Base-by-base conservation (phyloP, 768 basidiomycete genomes). In the Amyloporia xantha region DNA sequence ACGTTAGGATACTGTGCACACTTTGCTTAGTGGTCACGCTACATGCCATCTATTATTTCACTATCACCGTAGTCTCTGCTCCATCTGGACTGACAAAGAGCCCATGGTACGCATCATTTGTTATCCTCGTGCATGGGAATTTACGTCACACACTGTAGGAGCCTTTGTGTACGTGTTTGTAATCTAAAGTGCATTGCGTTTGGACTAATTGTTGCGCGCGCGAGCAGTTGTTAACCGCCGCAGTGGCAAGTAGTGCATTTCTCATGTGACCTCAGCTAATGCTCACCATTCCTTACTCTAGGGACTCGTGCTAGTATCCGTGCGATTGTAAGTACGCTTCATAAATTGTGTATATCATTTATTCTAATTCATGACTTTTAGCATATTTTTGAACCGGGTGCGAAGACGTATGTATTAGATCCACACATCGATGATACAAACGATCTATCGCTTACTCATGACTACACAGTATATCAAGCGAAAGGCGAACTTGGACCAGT, bases 1-100 rank as follows among this genome's bases (percentile, higher is more conserved):
- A 33, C 30, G 19, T 11, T 24, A 47, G 46, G 46, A 10, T 39
- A 11, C 26, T 47, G 12, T 47, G 46, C 23, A 47, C 36, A 13
- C 10, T 27, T 21, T 38, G 46, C 37, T 24, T 35, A 11, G 36
- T 25, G 10, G 19, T 40, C 12, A 3, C 3, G 7, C 13, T 47
- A 6, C 46, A 47, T 4, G 46, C 30, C 5, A 4, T 47, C 3
- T 47, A 47, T 39, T 47, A 20, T n/a, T 38, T 26, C 21, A 33
- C 37, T 24, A 39, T 47, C 10, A 35, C 17, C 4, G 23, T 20
- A 4, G 20, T 20, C 33, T n/a, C 7, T 2, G 36, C 33, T 35
- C 17, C 33, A 15, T 33, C 12, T 7, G 25, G 6, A 5, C 21
- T 45, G 21, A 9, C 9, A 25, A 19, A 21, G 15, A 25, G 17